A percentile compares a stretch with the other conserved stretches of the same genome.
These are phyloP conservation scores for Pterulicium gracile DNA, from an alignment of 1,284 basidiomycete genomes.

Conservation along the genomic window DNA sequence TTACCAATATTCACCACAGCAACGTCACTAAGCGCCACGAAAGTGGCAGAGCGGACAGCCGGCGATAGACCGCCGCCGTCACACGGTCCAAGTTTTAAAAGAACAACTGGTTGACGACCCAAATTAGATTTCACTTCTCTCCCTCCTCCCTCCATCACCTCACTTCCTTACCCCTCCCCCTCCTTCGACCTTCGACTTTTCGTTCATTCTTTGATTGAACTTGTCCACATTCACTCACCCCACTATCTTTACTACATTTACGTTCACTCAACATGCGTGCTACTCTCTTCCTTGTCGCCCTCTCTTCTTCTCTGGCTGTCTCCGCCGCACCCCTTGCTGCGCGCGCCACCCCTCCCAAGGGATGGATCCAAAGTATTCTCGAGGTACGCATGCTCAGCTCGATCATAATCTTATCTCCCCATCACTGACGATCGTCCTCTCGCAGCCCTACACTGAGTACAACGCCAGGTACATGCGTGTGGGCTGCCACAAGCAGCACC, in stretches of 20 bases:
- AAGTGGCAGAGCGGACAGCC: no score
- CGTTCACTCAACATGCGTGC: slow-evolving; percentile 29
- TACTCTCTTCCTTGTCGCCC: slow-evolving; percentile 31
- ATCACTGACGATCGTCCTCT: slow-evolving; percentile 10
- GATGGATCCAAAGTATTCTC: slow-evolving; percentile 31
- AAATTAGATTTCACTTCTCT: slow-evolving; percentile 10
- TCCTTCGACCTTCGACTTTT: slow-evolving; percentile 17
- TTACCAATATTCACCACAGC: no score
- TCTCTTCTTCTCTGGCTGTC: slow-evolving; percentile 26
- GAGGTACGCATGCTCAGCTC: slow-evolving; percentile 40
- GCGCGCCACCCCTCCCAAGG: slow-evolving; percentile 28
- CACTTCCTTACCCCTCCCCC: slow-evolving; percentile 18
- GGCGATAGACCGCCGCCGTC: no score
- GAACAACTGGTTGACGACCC: background rate
- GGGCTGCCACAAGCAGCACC: slow-evolving; percentile 48
- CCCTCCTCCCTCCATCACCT: slow-evolving; percentile 15
- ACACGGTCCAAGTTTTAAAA: no score
- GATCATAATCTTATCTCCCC: slow-evolving; percentile 5
- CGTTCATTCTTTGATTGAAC: slow-evolving; percentile 21
- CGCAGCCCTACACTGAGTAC: slow-evolving; percentile 47
- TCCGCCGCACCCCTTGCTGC: slow-evolving; percentile 26
- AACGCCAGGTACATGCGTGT: slow-evolving; percentile 54
- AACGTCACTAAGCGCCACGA: no score
- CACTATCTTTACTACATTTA: slow-evolving; percentile 14
- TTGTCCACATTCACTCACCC: slow-evolving; percentile 19